Conservation (phyloP, 2,329 filamentous ascomycete genomes). For the Penicillium digitatum region DNA sequence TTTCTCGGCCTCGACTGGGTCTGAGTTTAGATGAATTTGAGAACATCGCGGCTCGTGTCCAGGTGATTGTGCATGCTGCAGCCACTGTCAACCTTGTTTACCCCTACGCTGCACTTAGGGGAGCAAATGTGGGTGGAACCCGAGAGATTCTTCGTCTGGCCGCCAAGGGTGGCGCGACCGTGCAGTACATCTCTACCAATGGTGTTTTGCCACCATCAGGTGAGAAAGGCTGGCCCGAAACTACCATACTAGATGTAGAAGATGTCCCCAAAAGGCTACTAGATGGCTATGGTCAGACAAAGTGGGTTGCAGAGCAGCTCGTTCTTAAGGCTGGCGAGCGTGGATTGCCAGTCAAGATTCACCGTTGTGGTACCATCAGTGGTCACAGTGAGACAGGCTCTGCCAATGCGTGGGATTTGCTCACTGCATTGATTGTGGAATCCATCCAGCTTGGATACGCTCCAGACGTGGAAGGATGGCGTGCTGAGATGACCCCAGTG, state of each 20-base stretch:
- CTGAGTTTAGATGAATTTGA: slow-evolving; percentile 63
- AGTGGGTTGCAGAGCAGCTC: slow-evolving; percentile 76
- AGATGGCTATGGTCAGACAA: slow-evolving; percentile 75
- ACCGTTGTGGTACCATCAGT: slow-evolving; percentile 72
- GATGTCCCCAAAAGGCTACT: slow-evolving; percentile 65
- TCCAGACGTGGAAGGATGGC: slow-evolving; percentile 70
- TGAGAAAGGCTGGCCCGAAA: slow-evolving; percentile 66
- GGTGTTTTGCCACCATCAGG: slow-evolving; percentile 67
- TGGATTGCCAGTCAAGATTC: slow-evolving; percentile 66
- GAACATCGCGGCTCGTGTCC: slow-evolving; percentile 59
- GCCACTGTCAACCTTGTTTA: slow-evolving; percentile 79
- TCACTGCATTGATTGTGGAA: slow-evolving; percentile 72
- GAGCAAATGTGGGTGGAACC: slow-evolving; percentile 75
- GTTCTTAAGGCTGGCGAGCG: slow-evolving; percentile 65
- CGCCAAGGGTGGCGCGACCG: slow-evolving; percentile 61
- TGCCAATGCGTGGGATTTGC: slow-evolving; percentile 72
- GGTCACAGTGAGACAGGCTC: slow-evolving; percentile 72
- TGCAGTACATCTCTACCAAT: slow-evolving; percentile 77
- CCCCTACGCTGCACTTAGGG: slow-evolving; percentile 70
- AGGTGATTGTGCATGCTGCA: slow-evolving; percentile 73
- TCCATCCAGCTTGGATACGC: slow-evolving; percentile 68
- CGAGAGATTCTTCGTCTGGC: slow-evolving; percentile 70
- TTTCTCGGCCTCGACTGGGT: slow-evolving; percentile 65
- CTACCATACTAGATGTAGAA: slow-evolving; percentile 62
- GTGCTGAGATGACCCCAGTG: slow-evolving; percentile 78